Evolutionary conservation across 495 filamentous ascomycete species (phyloP), one percentile per base, ranked within the genome.

Genomic region (Pseudomonodictys pantanalensis): DNA sequence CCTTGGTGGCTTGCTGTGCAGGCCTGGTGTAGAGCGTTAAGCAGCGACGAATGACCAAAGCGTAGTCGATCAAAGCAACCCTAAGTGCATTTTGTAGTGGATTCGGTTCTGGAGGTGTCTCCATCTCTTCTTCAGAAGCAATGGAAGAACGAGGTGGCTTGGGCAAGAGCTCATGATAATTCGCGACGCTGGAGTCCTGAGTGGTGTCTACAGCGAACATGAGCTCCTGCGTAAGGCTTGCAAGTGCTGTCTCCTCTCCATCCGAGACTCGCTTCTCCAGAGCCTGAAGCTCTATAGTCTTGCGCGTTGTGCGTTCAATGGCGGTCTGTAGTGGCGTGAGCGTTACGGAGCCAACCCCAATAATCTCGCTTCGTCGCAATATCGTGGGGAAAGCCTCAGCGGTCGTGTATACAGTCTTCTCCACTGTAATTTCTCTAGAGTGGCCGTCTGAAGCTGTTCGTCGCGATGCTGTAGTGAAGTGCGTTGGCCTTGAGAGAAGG

Each of bases 321-420:
- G 89, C 93, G 6, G 90, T 92, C 67, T 97, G 87, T 57, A 92
- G 75, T 8, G 92, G 88, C 22, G 82, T 81, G 12, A 96, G 71
- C 2, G 79, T 78, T 20, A 89, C 69, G 25, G 84, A 83, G n/a
- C 83, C 75, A n/a, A 81, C 77, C 2, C 79, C 71, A 10, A 95
- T 71, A 53, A 98, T 86, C 73, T 97, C 93, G 67, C 89, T 95
- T 42, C 91, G 81, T 32, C 91, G 83, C 23, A 96, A 77, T 38
- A 98, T 93, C 8, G 91, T 96, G 6, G 93, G 95, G 75, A 98
- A 97, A 0, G 86, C 65, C 62, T 96, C 91, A 0, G 85, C 85
- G 7, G 90, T 91, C 3, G 82, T 88, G 71, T 90, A 96, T 1
- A 97, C 75, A 0, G 84, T 82, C 76, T 96, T 97, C 73, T 97